Conservation (phyloP, 73 alveolate genomes). For the Blepharisma japonicum region DNA sequence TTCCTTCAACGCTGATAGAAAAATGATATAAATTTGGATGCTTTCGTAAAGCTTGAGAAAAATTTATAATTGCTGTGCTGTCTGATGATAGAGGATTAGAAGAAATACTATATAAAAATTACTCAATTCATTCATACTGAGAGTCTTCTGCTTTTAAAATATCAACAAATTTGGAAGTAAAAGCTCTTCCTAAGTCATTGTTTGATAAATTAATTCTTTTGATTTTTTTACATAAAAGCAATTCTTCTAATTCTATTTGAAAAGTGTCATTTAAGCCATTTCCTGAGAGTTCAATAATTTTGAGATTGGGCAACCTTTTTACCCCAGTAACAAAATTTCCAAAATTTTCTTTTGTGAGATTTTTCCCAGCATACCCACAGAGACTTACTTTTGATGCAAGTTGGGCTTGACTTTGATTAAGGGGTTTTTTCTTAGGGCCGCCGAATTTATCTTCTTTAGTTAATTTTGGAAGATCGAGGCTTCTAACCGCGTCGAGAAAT, state of each 20-base stretch:
- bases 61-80: not conserved
- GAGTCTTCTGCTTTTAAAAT: conserved; percentile 7
- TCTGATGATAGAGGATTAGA: not conserved
- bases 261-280: conserved; percentile 1
- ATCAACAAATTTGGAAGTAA: not conserved
- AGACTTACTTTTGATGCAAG: not conserved
- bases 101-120: conserved; percentile 9
- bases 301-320: not conserved
- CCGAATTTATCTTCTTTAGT: conserved; percentile 9
- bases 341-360: not conserved
- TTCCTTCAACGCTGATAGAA: conserved; percentile 5
- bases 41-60: not conserved
- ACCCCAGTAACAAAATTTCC: not conserved
- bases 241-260: conserved; percentile 4
- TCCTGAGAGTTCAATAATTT: not conserved
- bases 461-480: conserved; percentile 16
- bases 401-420: not conserved
- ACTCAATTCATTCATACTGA: not conserved
- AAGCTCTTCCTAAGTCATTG: conserved; percentile 19
- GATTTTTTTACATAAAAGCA: not conserved
- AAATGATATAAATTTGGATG: not conserved
- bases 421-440: not conserved
- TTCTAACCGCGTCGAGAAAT: conserved; percentile 14
- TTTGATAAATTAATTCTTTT: not conserved
- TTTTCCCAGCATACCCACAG: not conserved